phyloP scores from a whole-genome alignment of 192 early-diverging fungal species.

The Rhizophlyctis rosea region DNA sequence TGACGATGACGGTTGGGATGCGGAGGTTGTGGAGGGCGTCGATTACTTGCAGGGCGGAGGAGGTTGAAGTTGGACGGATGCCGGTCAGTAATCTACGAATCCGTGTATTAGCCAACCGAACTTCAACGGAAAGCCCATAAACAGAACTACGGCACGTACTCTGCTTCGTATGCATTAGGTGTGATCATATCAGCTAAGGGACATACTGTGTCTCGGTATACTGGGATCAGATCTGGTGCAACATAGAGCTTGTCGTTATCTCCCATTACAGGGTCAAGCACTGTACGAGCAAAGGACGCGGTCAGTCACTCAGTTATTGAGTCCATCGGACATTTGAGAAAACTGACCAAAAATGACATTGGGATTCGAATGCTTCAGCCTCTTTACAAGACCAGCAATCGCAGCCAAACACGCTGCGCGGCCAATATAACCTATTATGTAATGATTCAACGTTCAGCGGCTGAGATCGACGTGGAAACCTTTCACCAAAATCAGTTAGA shows the following conservation, averaged over 20 bases:
- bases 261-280: conserved; percentile 88
- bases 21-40: conserved; percentile 66
- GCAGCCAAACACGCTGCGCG: conserved; percentile 58
- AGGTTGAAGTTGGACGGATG: conserved; percentile 45
- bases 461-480: too few relatives aligned
- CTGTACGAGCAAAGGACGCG: conserved; percentile 6
- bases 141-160: conserved; percentile 35
- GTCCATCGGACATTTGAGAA: conserved; percentile 1
- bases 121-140: neutral
- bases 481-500: too few relatives aligned
- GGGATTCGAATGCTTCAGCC: conserved; percentile 51
- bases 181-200: conserved; percentile 74
- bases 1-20: conserved; percentile 70
- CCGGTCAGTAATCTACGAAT: conserved; percentile 54
- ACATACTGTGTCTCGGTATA: conserved; percentile 72
- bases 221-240: conserved; percentile 65
- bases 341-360: conserved; percentile 51
- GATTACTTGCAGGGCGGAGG: conserved; percentile 54
- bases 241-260: conserved; percentile 85
- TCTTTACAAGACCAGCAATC: conserved; percentile 51
- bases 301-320: conserved; percentile 1
- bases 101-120: neutral
- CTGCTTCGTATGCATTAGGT: conserved; percentile 90
- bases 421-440: conserved; percentile 88
- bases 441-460: too few relatives aligned